Evolutionary conservation across 2,329 filamentous ascomycete species (phyloP), one percentile per base, ranked within the genome.

Genomic region (Drechslerella coelobrocha): DNA sequence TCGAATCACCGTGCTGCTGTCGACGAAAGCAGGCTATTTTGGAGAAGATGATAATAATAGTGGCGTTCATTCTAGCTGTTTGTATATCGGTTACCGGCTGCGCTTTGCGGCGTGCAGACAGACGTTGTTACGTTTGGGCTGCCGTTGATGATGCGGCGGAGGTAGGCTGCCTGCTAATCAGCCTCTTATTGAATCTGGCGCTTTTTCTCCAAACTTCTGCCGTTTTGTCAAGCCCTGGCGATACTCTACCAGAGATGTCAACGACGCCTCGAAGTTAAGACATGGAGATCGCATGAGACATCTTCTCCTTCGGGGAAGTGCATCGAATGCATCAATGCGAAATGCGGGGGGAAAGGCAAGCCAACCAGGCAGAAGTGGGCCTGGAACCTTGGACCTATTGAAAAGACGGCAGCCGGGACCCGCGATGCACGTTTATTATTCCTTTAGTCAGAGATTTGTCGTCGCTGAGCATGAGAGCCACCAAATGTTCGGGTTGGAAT

Each of bases 271-370:
- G 34, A 39, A 39, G 17, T 39, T 39, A n/a, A 39, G 34, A 39
- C 34, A 39, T 39, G 34, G 34, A 39, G 34, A 39, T 39, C 34
- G 12, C 34, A 39, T 39, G 34, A 39, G 34, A 39, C 34, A 39
- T 39, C n/a, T n/a, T n/a, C n/a, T n/a, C n/a, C n/a, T n/a, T n/a
- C n/a, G n/a, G n/a, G n/a, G n/a, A n/a, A n/a, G n/a, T n/a, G n/a
- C n/a, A n/a, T n/a, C n/a, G n/a, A n/a, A n/a, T n/a, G n/a, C n/a
- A n/a, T n/a, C n/a, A n/a, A n/a, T n/a, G n/a, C n/a, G n/a, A n/a
- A n/a, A n/a, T n/a, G n/a, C n/a, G n/a, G n/a, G n/a, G n/a, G n/a
- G n/a, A n/a, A n/a, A n/a, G n/a, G n/a, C n/a, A n/a, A n/a, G n/a
- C n/a, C n/a, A n/a, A n/a, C n/a, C n/a, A n/a, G 34, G 12, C 17